Conservation (phyloP, 257 asterid species). For the Sherardia arvensis region DNA sequence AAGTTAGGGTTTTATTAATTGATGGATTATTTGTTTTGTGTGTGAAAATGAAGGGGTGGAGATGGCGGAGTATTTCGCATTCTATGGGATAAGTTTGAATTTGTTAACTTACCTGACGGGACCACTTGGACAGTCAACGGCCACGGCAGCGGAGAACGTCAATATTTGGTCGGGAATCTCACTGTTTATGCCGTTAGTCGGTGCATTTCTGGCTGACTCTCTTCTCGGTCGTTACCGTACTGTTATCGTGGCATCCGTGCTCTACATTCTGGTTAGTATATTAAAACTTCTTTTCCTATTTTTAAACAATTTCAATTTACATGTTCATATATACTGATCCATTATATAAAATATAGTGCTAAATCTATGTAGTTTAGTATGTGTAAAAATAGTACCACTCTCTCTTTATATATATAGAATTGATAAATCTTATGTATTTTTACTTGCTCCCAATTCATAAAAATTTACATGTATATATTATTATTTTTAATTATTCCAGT, state of each 20-base stretch:
- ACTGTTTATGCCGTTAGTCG: conserved; percentile 18
- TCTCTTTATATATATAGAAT: too few relatives aligned
- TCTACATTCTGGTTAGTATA: conserved; percentile 2
- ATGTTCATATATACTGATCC: too few relatives aligned
- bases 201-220: conserved; percentile 22
- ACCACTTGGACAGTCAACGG: conserved; percentile 20
- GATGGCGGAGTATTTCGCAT: conserved; percentile 22
- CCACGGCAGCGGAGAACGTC: conserved; percentile 17
- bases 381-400: too few relatives aligned
- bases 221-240: conserved; percentile 23
- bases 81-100: conserved; percentile 17
- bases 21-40: neutral
- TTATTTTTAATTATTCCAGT: too few relatives aligned
- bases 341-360: too few relatives aligned
- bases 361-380: too few relatives aligned
- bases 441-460: too few relatives aligned
- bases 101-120: conserved; percentile 21
- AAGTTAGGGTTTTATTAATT: neutral
- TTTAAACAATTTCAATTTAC: too few relatives aligned
- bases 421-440: too few relatives aligned
- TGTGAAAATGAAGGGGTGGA: conserved; percentile 14
- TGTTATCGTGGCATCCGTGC: conserved; percentile 12
- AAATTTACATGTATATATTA: too few relatives aligned
- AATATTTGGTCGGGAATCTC: conserved; percentile 20
- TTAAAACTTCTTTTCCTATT: too few relatives aligned